Conservation (phyloP, 768 basidiomycete genomes). For the Mrakia blollopis region DNA sequence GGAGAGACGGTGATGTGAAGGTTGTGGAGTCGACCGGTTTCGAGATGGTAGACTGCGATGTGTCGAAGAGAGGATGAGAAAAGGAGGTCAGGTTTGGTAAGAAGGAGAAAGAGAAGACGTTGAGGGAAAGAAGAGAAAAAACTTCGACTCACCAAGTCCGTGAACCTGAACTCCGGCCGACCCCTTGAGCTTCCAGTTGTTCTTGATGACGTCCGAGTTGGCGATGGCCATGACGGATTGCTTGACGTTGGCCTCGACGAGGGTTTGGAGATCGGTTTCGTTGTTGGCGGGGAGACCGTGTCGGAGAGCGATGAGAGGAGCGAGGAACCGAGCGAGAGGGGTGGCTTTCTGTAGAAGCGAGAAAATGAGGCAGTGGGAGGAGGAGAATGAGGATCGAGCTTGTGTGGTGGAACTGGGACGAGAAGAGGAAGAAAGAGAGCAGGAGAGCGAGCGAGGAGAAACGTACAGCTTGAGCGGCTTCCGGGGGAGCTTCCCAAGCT, state of each 20-base stretch:
- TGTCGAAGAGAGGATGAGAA: not conserved
- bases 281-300: constrained; percentile 26
- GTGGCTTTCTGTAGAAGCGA: constrained; percentile 11
- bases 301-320: constrained; percentile 30
- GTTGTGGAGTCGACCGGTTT: constrained; percentile 29
- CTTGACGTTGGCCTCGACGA: constrained; percentile 32
- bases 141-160: constrained; percentile 21
- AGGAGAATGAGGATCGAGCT: too few species aligned
- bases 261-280: constrained; percentile 12
- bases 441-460: not conserved
- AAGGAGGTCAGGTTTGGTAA: not conserved
- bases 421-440: not conserved
- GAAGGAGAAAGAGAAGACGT: not conserved
- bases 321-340: constrained; percentile 30
- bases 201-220: constrained; percentile 12
- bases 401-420: not conserved
- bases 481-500: constrained; percentile 23
- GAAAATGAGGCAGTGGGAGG: not conserved
- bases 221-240: constrained; percentile 26
- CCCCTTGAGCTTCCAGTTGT: constrained; percentile 32
- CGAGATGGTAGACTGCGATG: constrained; percentile 23
- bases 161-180: constrained; percentile 32
- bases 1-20: constrained; percentile 24
- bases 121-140: not conserved
- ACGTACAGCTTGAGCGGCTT: constrained; percentile 7